Base-by-base conservation (phyloP, 2,329 filamentous ascomycete genomes). In the Calonectria crousiana region DNA sequence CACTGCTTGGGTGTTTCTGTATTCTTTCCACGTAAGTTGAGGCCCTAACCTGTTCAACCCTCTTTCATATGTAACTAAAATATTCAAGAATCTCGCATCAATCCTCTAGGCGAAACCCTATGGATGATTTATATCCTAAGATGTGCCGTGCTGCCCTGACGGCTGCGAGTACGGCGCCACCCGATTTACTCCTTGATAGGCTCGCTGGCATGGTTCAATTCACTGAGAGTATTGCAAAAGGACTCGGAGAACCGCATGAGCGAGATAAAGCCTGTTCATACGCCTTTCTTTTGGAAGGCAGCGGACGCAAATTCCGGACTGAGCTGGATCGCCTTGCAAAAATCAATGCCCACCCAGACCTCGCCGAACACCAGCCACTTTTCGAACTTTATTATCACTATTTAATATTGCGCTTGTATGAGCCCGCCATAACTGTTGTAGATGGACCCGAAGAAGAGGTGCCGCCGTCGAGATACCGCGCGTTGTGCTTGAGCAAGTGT, bases 1-100 rank as follows among this genome's bases (percentile, higher is more conserved):
- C 83, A 0, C 83, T 85, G 56, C 77, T 88, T 18, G 86, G 85
- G 0, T 84, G 84, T 47, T 86, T 84, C 62, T 87, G 84, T 53
- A 66, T 86, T 6, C 75, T 85, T n/a, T 85, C 85, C 41, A 75
- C 84, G 85, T 86, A 77, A 79, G 84, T 79, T 32, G 30, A 56
- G 14, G 38, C 18, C 20, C 32, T 20, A 8, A 8, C 8, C 2
- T 1, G 1, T 41, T 44, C 5, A 20, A 23, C 20, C 28, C 8
- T 3, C 41, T 11, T 2, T n/a, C n/a, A 18, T n/a, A 6, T 20
- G 13, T 11, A 18, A 58, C 69, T 76, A 34, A 77, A 32, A 11
- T 5, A 11, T 44, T 11, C 5, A 83, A 85, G 68, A 83, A 85
- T 78, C 4, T 85, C 84, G 10, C 80, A 79, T n/a, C 84, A 85